Evolutionary conservation across 1,139 yeast genomes (phyloP).

Genomic region (Yarrowia galli): DNA sequence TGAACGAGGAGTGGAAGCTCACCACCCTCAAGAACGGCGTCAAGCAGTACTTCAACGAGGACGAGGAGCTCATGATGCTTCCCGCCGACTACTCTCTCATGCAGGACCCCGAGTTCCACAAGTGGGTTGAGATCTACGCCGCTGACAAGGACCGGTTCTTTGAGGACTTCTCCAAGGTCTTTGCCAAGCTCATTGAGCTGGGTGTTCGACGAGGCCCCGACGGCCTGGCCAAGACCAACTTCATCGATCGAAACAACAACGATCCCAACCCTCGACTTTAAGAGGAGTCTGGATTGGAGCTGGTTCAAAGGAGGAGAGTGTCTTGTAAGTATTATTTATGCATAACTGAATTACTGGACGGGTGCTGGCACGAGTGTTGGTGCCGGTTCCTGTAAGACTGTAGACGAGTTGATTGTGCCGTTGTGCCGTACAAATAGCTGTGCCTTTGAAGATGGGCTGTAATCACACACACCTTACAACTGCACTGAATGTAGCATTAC

Average conservation of each 20-base stretch:
- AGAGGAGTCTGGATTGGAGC: neutral
- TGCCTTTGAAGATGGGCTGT: too few relatives aligned
- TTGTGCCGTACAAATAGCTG: too few relatives aligned
- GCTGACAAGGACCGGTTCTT: constrained; percentile 60
- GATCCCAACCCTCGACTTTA: constrained; percentile 32
- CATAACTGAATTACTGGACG: constrained; percentile 8
- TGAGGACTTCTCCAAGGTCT: constrained; percentile 61
- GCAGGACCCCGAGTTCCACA: constrained; percentile 57
- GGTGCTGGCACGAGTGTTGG: too few relatives aligned
- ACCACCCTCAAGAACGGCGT: constrained; percentile 63
- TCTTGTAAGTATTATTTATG: constrained; percentile 37
- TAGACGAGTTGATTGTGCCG: too few relatives aligned
- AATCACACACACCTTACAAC: too few relatives aligned
- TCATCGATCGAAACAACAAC: constrained; percentile 42
- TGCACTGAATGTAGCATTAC: too few relatives aligned
- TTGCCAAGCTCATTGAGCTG: constrained; percentile 63
- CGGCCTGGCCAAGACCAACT: constrained; percentile 49
- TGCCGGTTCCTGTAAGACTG: too few relatives aligned
- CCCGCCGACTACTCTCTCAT: constrained; percentile 68
- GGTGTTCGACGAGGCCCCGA: constrained; percentile 56
- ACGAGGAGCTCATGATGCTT: constrained; percentile 64
- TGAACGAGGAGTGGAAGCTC: constrained; percentile 77
- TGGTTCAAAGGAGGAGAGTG: constrained; percentile 22
- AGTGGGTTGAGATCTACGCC: constrained; percentile 64
- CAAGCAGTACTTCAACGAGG: constrained; percentile 79